Conservation (phyloP, 2,329 filamentous ascomycete species). For the Cordyceps javanica region DNA sequence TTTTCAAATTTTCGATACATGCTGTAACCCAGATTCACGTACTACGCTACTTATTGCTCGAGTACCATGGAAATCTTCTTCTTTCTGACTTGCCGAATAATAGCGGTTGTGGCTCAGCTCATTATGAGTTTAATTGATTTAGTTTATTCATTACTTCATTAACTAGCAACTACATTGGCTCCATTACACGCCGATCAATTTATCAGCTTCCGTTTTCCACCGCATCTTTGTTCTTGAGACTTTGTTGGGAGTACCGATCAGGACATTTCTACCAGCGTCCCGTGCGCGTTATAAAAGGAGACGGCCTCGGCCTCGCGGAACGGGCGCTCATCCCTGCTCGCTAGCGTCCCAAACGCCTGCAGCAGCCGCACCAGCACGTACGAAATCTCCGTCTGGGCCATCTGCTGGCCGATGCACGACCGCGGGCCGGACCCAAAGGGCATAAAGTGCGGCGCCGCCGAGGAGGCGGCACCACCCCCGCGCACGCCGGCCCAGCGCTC, state of each 20-base stretch:
- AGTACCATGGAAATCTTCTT: too few relatives aligned
- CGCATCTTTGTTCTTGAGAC: too few relatives aligned
- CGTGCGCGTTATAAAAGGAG: conserved; percentile 5
- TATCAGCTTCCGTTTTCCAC: neutral
- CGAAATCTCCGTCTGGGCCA: conserved; percentile 8
- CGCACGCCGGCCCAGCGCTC: conserved; percentile 11
- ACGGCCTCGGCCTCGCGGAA: conserved; percentile 9
- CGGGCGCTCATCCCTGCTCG: neutral
- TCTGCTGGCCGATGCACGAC: conserved; percentile 10
- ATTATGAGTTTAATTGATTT: too few relatives aligned
- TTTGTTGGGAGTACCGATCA: too few relatives aligned
- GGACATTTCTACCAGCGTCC: conserved; percentile 3
- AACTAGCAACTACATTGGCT: too few relatives aligned
- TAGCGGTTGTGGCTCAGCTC: too few relatives aligned
- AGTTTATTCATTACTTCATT: too few relatives aligned
- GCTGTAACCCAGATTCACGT: too few relatives aligned
- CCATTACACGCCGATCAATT: too few relatives aligned
- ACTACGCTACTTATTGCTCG: too few relatives aligned
- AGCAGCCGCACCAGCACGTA: conserved; percentile 9
- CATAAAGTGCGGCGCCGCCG: neutral
- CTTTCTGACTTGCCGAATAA: too few relatives aligned
- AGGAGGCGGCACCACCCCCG: neutral
- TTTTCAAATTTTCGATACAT: too few relatives aligned
- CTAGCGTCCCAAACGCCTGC: neutral
- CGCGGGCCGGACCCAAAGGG: conserved; percentile 11